A percentile compares a stretch with the other conserved stretches of the same genome.
These are phyloP conservation scores for Gossypium australe DNA, from an alignment of 345 rosid genomes.

Conservation along the genomic window DNA sequence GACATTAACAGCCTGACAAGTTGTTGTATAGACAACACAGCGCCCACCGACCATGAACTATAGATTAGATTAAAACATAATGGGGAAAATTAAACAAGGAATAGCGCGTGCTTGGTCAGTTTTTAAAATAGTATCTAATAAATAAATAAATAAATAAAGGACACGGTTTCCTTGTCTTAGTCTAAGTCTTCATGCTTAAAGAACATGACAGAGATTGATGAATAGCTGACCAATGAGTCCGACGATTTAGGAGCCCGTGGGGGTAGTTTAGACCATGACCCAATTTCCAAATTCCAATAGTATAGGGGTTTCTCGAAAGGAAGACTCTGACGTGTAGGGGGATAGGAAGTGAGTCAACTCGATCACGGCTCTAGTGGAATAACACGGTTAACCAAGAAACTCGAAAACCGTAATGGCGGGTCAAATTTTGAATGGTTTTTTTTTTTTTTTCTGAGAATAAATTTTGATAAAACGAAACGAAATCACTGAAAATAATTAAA, in stretches of 20 bases:
- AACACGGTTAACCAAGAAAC: background rate
- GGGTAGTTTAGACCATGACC: background rate
- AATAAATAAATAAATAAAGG: background rate
- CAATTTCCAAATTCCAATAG: background rate
- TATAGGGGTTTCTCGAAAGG: background rate
- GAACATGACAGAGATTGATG: background rate
- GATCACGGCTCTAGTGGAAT: background rate
- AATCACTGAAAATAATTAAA: background rate
- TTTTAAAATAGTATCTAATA: background rate
- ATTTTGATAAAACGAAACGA: background rate
- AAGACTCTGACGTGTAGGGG: background rate
- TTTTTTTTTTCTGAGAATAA: no score
- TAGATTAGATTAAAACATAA: background rate
- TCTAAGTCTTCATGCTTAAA: background rate
- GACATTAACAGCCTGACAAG: constrained; percentile 12
- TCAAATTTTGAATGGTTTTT: background rate
- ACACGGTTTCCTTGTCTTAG: background rate
- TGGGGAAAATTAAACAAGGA: constrained; percentile 42
- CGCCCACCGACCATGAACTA: background rate
- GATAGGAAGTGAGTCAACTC: background rate
- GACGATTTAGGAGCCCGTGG: background rate
- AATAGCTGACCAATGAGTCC: background rate
- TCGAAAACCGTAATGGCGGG: background rate
- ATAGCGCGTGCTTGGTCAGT: background rate
- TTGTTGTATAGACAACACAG: background rate